Evolutionary conservation across 148 eudicot genomes (phyloP).

Genomic region (Camellia granthamiana): DNA sequence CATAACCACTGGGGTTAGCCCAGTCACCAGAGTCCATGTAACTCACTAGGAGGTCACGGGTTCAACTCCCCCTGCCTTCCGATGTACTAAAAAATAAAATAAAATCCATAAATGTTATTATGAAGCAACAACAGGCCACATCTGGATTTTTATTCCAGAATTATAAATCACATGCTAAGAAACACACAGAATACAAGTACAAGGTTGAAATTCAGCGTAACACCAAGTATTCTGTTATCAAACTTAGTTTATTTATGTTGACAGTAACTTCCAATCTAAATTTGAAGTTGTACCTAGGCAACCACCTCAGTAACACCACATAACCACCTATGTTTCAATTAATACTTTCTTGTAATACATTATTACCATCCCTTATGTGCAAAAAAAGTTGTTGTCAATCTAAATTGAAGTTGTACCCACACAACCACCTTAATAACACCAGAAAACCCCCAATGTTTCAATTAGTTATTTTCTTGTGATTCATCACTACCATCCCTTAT

Average conservation of each 20-base stretch:
- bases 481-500: background rate
- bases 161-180: background rate
- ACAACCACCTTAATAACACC: too few relatives aligned
- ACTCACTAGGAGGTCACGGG: too few relatives aligned
- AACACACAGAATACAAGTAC: background rate
- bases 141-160: background rate
- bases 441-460: background rate
- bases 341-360: too few relatives aligned
- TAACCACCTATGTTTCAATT: too few relatives aligned
- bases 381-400: too few relatives aligned
- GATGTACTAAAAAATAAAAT: too few relatives aligned
- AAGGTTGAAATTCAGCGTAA: background rate
- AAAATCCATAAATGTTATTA: background rate
- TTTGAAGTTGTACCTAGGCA: background rate
- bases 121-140: slow-evolving; percentile 1
- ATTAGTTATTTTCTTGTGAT: background rate
- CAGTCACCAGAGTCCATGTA: too few relatives aligned
- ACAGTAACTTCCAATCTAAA: background rate
- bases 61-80: too few relatives aligned
- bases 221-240: background rate
- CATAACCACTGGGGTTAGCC: too few relatives aligned
- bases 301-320: background rate
- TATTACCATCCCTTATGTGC: too few relatives aligned
- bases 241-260: background rate
- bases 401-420: too few relatives aligned